Conservation (phyloP, 257 asterid genomes). For the Ehretia macrophylla region DNA sequence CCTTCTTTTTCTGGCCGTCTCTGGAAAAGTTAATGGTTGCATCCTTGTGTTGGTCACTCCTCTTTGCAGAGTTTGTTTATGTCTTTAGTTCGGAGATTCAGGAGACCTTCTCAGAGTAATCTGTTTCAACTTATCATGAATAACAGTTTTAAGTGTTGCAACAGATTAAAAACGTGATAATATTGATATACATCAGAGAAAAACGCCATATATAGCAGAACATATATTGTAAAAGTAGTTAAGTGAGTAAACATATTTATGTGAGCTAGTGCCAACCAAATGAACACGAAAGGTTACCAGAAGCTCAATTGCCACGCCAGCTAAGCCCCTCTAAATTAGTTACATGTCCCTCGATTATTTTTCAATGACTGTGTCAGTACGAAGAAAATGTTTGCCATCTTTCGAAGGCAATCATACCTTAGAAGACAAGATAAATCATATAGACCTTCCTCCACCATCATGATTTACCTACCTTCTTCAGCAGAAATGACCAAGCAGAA, state of each 20-base stretch:
- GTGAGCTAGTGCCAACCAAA: constrained; percentile 15
- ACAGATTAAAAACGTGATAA: too few species aligned
- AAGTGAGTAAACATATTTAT: too few species aligned
- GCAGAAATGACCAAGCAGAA: neutral
- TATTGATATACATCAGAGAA: too few species aligned
- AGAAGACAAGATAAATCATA: constrained; percentile 28
- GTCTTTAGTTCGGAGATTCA: constrained; percentile 59
- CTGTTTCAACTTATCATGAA: too few species aligned
- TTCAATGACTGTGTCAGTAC: constrained; percentile 8
- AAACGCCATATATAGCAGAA: too few species aligned
- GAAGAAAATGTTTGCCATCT: constrained; percentile 29
- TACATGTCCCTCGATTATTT: neutral
- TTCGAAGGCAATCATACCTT: constrained; percentile 31
- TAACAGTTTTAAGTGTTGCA: too few species aligned
- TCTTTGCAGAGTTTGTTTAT: constrained; percentile 51
- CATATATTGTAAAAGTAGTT: too few species aligned
- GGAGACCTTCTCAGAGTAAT: constrained; percentile 71
- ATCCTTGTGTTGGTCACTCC: neutral
- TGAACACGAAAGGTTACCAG: constrained; percentile 23
- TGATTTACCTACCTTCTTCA: neutral
- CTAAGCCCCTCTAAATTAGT: constrained; percentile 16
- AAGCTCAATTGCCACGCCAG: constrained; percentile 12
- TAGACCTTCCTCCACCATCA: neutral
- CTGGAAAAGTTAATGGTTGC: neutral
- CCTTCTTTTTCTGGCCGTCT: neutral